Evolutionary conservation across 495 filamentous ascomycete species (phyloP), one percentile per base, ranked within the genome.

Genomic region (Penicillium riverlandense): DNA sequence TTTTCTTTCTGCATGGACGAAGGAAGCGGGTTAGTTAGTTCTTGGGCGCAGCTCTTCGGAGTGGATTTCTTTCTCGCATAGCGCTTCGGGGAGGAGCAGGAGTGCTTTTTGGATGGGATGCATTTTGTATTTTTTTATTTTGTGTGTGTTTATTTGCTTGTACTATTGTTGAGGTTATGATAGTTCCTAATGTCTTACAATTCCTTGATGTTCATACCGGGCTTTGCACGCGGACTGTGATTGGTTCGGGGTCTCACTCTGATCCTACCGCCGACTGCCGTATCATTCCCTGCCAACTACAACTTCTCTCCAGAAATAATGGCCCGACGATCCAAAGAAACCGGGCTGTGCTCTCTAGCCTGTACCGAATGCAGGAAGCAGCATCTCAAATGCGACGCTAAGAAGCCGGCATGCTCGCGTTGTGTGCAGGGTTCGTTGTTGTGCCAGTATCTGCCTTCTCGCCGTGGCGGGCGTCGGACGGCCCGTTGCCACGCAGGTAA

Each of bases 301-400:
- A 22, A 22, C 22, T 16, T 4, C n/a, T 4, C 15, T 4, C 22
- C 22, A 22, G 22, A 6, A 22, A 22, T 22, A 22, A 53, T 55
- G 53, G 49, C 53, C 15, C 45, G 49, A 7, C 44, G 43, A 30
- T 54, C 57, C 2, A 59, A 57, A 35, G 37, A 48, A 29, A 59
- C 40, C 40, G 57, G 57, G 7, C 40, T 59, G 29, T 53, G 46
- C 22, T 58, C 66, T 5, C 50, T 71, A 8, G 67, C 67, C n/a
- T 71, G 67, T 35, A 67, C 62, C 2, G 65, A 66, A 38, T 71
- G 67, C 54, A 57, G 67, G 12, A 67, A 67, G 40, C 65, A 71
- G 22, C 67, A 71, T 48, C 48, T 71, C 12, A 69, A 69, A 54
- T 71, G 67, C 37, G 65, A 71, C 13, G 65, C 58, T 4, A 52